These are phyloP conservation scores for Trifolium repens DNA, from an alignment of 306 rosid species.

Conservation along the genomic window DNA sequence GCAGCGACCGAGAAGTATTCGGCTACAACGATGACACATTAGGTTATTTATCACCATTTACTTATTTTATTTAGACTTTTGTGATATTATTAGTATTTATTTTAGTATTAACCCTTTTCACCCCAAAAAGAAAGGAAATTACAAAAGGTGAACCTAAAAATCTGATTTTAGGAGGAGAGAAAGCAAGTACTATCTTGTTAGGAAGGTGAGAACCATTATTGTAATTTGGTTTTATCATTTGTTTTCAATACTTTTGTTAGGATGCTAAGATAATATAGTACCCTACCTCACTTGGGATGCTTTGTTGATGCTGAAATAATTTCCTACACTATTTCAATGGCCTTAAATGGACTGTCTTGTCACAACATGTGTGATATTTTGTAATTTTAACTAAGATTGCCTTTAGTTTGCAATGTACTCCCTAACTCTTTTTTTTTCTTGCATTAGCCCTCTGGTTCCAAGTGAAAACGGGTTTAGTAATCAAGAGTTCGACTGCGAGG, in stretches of 20 bases:
- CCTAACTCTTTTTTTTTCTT: not conserved
- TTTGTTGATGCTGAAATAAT: conserved; percentile 40
- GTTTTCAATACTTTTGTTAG: conserved; percentile 39
- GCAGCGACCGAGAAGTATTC: not conserved
- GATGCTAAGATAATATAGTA: conserved; percentile 46
- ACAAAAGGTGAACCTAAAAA: conserved; percentile 41
- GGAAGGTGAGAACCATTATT: conserved; percentile 35
- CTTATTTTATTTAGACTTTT: conserved; percentile 45
- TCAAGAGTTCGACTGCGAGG: too few relatives aligned
- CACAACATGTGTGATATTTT: conserved; percentile 42
- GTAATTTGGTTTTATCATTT: conserved; percentile 30
- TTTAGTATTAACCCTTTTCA: conserved; percentile 45
- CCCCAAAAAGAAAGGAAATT: conserved; percentile 39
- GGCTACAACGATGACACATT: conserved; percentile 15
- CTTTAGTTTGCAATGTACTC: conserved; percentile 7
- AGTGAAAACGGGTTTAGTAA: too few relatives aligned
- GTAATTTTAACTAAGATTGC: conserved; percentile 30
- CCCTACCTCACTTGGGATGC: conserved; percentile 53
- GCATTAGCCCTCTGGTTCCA: too few relatives aligned
- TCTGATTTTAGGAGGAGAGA: conserved; percentile 47
- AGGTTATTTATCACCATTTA: conserved; percentile 25
- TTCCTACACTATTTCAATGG: conserved; percentile 36
- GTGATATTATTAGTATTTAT: conserved; percentile 45
- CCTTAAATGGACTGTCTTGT: conserved; percentile 46
- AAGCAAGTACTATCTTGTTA: conserved; percentile 38